phyloP scores from a whole-genome alignment of 1,284 basidiomycete species.

The Phenoliferia sp. region DNA sequence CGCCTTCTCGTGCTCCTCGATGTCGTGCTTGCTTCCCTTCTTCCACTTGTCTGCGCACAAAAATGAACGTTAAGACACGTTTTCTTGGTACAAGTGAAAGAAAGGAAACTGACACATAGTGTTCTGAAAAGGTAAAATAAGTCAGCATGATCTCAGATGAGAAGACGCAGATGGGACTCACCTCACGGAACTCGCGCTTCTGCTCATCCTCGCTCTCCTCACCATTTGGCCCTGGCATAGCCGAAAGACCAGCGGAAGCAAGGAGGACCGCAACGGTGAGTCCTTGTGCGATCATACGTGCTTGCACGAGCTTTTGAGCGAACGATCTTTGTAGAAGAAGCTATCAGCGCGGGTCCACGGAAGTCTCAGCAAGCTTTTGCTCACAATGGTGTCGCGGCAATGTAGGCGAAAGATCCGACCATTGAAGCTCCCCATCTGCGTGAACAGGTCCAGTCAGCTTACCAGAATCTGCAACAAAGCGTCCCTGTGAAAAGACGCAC shows the following conservation, averaged over 20 bases:
- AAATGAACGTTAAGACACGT: too few relatives aligned
- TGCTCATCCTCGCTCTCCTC: constrained; percentile 22
- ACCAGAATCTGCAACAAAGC: not conserved
- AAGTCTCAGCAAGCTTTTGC: too few relatives aligned
- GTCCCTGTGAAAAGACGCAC: constrained; percentile 10
- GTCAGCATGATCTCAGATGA: not conserved
- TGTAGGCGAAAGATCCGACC: constrained; percentile 28
- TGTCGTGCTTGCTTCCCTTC: not conserved
- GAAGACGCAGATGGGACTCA: constrained; percentile 17
- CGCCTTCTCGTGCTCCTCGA: not conserved
- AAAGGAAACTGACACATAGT: too few relatives aligned
- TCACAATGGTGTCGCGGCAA: constrained; percentile 25
- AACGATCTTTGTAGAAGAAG: too few relatives aligned
- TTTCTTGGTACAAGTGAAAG: too few relatives aligned
- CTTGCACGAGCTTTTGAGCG: constrained; percentile 33
- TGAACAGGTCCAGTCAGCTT: not conserved
- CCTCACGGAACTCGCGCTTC: constrained; percentile 26
- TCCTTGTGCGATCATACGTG: constrained; percentile 31
- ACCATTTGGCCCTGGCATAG: constrained; percentile 21
- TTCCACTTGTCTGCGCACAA: constrained; percentile 2
- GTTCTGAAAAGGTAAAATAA: not conserved
- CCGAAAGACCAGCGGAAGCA: constrained; percentile 25
- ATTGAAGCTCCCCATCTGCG: constrained; percentile 27
- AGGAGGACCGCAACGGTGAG: constrained; percentile 30
- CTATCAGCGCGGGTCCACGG: too few relatives aligned